A percentile compares a stretch with the other conserved stretches of the same genome.
Conservation (phyloP, 345 rosid genomes). For the Hibiscus mutabilis region DNA sequence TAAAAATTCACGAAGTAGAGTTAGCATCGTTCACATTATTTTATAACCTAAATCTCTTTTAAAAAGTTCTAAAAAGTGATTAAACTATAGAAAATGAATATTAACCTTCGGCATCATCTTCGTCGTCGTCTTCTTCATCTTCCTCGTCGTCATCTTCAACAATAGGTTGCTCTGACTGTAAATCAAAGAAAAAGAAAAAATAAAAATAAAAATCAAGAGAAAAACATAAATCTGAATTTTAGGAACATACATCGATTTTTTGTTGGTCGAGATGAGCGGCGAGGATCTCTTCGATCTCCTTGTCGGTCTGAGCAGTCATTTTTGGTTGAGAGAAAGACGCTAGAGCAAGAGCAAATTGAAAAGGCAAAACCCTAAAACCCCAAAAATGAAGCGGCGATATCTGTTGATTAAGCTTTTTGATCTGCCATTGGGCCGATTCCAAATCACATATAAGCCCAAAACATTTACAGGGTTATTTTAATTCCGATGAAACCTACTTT, state of each 20-base stretch:
- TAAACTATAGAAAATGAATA: neutral
- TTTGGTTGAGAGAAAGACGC: slow-evolving; percentile 5
- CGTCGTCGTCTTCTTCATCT: slow-evolving; percentile 52
- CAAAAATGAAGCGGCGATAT: neutral
- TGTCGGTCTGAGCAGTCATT: slow-evolving; percentile 65
- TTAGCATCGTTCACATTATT: too few species aligned
- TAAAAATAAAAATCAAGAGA: neutral
- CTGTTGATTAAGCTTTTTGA: neutral
- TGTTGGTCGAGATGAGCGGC: slow-evolving; percentile 58
- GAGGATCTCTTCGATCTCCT: slow-evolving; percentile 61
- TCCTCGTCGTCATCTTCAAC: slow-evolving; percentile 69
- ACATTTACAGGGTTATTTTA: too few species aligned
- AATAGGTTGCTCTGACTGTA: slow-evolving; percentile 19
- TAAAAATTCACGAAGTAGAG: neutral
- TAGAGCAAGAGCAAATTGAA: too few species aligned
- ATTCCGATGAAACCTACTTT: too few species aligned
- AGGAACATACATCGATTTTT: slow-evolving; percentile 43
- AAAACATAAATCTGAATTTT: neutral
- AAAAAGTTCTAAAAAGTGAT: neutral
- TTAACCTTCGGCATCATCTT: slow-evolving; percentile 46
- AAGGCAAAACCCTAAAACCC: neutral
- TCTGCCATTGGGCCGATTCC: neutral
- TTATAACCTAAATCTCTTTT: neutral
- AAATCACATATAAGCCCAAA: neutral
- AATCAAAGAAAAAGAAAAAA: neutral